A percentile compares a stretch with the other conserved stretches of the same genome.
These are phyloP conservation scores for Rhynchosporium agropyri DNA, from an alignment of 2,329 filamentous ascomycete species.

Conservation along the genomic window DNA sequence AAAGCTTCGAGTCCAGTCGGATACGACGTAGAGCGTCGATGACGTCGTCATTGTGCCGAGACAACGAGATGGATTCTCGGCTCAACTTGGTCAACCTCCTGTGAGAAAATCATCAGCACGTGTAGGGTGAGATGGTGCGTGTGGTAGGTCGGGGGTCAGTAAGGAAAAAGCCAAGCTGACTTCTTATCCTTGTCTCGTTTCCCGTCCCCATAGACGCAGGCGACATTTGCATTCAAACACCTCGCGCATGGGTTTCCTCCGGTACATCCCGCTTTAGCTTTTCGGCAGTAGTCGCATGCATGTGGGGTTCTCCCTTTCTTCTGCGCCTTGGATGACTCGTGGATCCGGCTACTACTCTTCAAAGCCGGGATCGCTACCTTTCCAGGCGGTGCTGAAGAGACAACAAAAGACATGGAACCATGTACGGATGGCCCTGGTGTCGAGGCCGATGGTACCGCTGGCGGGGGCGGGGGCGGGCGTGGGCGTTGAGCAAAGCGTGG, in stretches of 20 bases:
- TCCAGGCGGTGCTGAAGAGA: slow-evolving; percentile 20
- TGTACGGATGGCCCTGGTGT: background rate
- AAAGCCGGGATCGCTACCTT: slow-evolving; percentile 37
- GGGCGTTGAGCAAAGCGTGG: background rate
- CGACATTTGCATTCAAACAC: slow-evolving; percentile 36
- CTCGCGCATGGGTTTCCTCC: slow-evolving; percentile 42
- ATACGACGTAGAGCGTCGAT: slow-evolving; percentile 32
- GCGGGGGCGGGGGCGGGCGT: background rate
- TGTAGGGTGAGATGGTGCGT: background rate
- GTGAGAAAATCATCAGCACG: slow-evolving; percentile 12
- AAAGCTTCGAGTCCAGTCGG: slow-evolving; percentile 26
- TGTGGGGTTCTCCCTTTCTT: slow-evolving; percentile 37
- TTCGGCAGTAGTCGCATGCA: slow-evolving; percentile 44
- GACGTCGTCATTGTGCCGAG: slow-evolving; percentile 31
- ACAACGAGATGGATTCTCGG: slow-evolving; percentile 26
- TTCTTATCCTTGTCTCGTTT: slow-evolving; percentile 38
- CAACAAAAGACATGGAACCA: background rate
- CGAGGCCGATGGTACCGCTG: background rate
- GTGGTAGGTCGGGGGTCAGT: too few relatives aligned
- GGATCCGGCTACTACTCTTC: slow-evolving; percentile 11
- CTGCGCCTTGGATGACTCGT: slow-evolving; percentile 18
- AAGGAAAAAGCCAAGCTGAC: slow-evolving; percentile 20
- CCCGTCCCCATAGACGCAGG: slow-evolving; percentile 38
- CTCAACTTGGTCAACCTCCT: slow-evolving; percentile 33
- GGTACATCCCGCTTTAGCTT: slow-evolving; percentile 44